Base-by-base conservation (phyloP, 2,329 filamentous ascomycete species). In the Sporothrix mexicana region DNA sequence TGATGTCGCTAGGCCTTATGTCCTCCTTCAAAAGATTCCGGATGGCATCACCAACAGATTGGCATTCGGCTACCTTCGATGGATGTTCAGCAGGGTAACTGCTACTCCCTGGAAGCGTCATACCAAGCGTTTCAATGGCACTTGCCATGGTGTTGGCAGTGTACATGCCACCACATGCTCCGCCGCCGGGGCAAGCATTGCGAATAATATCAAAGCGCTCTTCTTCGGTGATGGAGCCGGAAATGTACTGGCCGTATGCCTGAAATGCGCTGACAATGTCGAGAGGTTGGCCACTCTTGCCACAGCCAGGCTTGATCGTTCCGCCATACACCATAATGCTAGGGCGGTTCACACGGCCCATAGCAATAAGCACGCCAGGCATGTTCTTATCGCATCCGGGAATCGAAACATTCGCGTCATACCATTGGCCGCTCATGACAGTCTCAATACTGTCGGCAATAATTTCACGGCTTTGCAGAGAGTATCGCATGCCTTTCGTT, bases 341-440 rank as follows among this genome's bases (percentile, higher is more conserved):
- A 43, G 96, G 96, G 64, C 96, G 87, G 85, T 99, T 98, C 77
- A 98, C 90, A 77, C 96, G 90, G 51, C 94, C 95, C 93, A 98
- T 98, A 72, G 95, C 96, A 79, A 96, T 96, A 78, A 94, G 84
- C 13, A 96, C 93, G 82, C 93, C 93, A 0, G 94, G 94, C 96
- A 99, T 98, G 85, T 99, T 99, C 90, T 99, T 99, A 88, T 99
- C 96, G 83, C 96, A 99, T 67, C 96, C 96, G 15, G 96, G 96
- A 78, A 99, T 92, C 70, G 94, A 97, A 80, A 99, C 92, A 83
- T 98, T 98, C 77, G 91, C 95, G 82, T 99, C 96, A 81, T 99
- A 98, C 94, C 95, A 98, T 84, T 99, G 96, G 17, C 94, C 96
- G 77, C 94, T 92, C 95, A 98, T 99, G 78, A 99, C 96, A 5